A percentile compares a stretch with the other conserved stretches of the same genome.
Conservation (phyloP, 257 asterid species). For the Fraxinus anomala region DNA sequence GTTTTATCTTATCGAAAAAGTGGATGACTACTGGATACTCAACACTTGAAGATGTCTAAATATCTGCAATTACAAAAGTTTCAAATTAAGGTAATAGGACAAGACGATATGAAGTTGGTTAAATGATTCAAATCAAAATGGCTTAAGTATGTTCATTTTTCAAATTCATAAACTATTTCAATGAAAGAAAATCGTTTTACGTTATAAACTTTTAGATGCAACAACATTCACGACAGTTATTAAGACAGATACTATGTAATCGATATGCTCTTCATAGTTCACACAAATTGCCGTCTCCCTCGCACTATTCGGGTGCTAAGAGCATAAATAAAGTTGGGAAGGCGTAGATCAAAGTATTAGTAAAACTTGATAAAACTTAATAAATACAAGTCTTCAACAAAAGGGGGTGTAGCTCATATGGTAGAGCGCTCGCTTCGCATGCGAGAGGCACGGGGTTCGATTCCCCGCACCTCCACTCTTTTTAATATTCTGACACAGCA, state of each 20-base stretch:
- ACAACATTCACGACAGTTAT: background rate
- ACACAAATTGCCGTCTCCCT: too few relatives aligned
- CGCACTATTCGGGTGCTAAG: too few relatives aligned
- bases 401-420: conserved; percentile 37
- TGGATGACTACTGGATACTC: background rate
- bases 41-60: background rate
- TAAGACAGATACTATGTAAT: background rate
- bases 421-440: conserved; percentile 99
- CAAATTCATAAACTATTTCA: background rate
- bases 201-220: too few relatives aligned
- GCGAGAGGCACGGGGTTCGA: conserved; percentile 99
- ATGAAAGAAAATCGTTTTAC: background rate
- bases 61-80: background rate
- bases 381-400: too few relatives aligned
- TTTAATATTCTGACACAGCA: too few relatives aligned
- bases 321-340: too few relatives aligned
- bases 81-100: background rate
- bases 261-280: too few relatives aligned
- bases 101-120: background rate
- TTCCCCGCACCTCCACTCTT: conserved; percentile 87
- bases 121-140: background rate
- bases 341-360: too few relatives aligned
- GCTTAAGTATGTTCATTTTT: too few relatives aligned
- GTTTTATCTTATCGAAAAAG: background rate
- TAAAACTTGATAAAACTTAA: too few relatives aligned